These are phyloP conservation scores for Paraleonurus japonicus DNA, from an alignment of 257 asterid genomes.

Conservation along the genomic window DNA sequence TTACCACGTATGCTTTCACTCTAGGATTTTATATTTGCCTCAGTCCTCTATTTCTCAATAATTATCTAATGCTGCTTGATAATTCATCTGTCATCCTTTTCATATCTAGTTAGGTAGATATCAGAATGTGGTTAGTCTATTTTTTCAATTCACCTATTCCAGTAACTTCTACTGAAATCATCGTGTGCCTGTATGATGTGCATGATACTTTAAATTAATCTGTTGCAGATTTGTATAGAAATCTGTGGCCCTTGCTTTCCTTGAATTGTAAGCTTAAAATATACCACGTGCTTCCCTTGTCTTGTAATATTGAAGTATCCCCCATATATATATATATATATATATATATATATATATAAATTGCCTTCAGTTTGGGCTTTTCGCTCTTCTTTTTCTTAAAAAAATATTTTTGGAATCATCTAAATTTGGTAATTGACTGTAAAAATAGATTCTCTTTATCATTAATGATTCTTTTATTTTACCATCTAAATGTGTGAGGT, in stretches of 20 bases:
- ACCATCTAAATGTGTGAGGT: neutral
- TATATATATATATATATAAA: no score
- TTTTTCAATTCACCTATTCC: neutral
- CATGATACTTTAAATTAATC: no score
- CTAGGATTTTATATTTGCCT: neutral
- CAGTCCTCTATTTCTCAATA: neutral
- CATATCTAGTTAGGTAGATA: neutral
- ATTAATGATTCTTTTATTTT: neutral
- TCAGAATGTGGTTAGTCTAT: neutral
- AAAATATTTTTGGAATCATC: neutral
- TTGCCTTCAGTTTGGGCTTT: neutral
- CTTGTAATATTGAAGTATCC: neutral
- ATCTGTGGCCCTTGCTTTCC: neutral
- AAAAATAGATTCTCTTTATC: neutral
- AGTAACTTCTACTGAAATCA: no score
- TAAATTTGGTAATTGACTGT: neutral
- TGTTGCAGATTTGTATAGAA: neutral
- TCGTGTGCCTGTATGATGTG: neutral
- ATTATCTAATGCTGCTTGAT: neutral
- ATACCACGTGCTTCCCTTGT: neutral
- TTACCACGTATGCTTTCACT: neutral
- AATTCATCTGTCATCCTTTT: neutral
- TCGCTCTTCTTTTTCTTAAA: no score
- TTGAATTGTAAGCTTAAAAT: neutral
- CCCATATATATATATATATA: no score